Conservation (phyloP, 306 rosid genomes). For the Cucumis sativus region DNA sequence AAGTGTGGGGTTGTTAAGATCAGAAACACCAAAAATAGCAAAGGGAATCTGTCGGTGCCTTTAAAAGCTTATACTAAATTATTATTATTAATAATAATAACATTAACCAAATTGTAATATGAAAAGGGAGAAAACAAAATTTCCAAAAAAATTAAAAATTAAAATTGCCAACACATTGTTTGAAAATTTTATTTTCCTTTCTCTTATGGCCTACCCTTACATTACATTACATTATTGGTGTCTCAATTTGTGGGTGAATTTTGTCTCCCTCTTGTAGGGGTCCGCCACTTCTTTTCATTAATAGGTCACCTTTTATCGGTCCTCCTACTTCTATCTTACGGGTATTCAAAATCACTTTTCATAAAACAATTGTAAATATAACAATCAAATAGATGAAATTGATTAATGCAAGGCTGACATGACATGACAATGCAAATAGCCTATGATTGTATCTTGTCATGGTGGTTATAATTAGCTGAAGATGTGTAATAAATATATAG, state of each 20-base stretch:
- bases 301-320: conserved; percentile 17
- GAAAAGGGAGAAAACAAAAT: no score
- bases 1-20: background rate
- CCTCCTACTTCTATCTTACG: background rate
- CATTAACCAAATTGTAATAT: background rate
- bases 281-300: conserved; percentile 13
- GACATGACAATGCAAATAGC: background rate
- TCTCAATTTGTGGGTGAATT: conserved; percentile 14
- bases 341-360: background rate
- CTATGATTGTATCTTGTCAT: background rate
- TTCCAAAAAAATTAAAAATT: no score
- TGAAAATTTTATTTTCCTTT: background rate
- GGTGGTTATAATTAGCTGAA: background rate
- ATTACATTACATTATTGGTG: background rate
- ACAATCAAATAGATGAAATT: background rate
- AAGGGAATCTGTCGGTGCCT: conserved; percentile 9
- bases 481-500: background rate
- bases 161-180: background rate
- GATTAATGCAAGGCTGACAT: background rate
- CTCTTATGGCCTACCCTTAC: background rate
- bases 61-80: background rate
- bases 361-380: no score
- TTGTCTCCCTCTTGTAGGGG: conserved; percentile 15
- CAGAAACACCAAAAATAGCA: conserved; percentile 1
- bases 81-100: background rate